Conservation (phyloP, 495 filamentous ascomycete species). For the Daldinia loculata region DNA sequence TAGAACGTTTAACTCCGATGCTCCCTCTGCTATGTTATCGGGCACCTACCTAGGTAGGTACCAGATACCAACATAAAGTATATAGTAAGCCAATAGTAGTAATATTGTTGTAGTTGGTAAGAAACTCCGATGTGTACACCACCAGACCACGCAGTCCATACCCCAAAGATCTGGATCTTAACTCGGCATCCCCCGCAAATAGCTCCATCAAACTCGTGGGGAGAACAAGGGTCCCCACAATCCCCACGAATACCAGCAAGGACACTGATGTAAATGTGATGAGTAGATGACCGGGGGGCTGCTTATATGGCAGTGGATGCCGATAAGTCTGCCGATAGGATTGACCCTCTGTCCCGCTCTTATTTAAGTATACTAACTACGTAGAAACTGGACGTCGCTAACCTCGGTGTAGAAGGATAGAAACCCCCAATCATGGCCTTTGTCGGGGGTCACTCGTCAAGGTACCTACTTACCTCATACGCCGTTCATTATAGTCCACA, state of each 20-base stretch:
- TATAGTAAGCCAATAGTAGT: not conserved
- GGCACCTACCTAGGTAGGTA: too few relatives aligned
- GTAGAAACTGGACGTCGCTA: not conserved
- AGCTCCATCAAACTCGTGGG: conserved; percentile 9
- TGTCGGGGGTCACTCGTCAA: not conserved
- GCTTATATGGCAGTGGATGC: conserved; percentile 5
- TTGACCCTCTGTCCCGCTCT: not conserved
- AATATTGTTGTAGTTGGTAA: not conserved
- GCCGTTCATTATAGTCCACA: not conserved
- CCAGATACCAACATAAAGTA: not conserved
- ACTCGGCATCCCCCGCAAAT: not conserved
- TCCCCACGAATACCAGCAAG: conserved; percentile 9
- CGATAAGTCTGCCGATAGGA: conserved; percentile 21
- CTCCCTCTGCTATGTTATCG: not conserved
- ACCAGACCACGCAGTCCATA: not conserved
- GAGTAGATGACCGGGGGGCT: not conserved
- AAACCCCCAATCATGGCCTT: not conserved
- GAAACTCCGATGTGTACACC: not conserved
- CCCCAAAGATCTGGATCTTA: not conserved
- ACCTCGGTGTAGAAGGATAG: not conserved
- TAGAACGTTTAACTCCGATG: not conserved
- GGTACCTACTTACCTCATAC: not conserved
- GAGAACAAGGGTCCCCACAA: not conserved
- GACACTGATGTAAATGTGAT: not conserved
- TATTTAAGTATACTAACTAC: not conserved